Conservation (phyloP, 139 green algal species). For the Micromonas commoda region DNA sequence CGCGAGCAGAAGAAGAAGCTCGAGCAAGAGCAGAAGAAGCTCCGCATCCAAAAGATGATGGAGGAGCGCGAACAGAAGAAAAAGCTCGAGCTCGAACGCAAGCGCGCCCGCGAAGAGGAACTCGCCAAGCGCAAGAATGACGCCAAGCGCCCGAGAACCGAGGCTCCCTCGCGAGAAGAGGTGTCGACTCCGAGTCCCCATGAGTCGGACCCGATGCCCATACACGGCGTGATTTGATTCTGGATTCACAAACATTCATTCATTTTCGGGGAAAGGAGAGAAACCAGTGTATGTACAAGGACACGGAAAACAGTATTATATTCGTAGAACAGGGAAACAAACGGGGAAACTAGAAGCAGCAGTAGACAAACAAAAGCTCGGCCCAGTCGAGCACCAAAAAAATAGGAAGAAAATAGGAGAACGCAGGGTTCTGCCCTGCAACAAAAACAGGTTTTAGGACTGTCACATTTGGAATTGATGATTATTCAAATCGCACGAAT, state of each 20-base stretch:
- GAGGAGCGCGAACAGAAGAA: not conserved
- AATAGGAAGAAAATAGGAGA: not conserved
- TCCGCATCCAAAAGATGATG: not conserved
- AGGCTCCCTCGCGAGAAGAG: not conserved
- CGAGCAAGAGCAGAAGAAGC: not conserved
- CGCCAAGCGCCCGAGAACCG: too few relatives aligned
- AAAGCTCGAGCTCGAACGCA: not conserved
- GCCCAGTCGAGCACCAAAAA: not conserved
- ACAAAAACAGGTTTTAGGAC: too few relatives aligned
- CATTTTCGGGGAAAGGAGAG: not conserved
- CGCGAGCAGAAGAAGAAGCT: not conserved
- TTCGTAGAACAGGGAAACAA: too few relatives aligned
- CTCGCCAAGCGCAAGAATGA: too few relatives aligned
- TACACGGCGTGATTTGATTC: too few relatives aligned
- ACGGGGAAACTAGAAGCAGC: too few relatives aligned
- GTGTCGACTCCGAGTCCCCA: not conserved
- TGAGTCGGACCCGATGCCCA: too few relatives aligned
- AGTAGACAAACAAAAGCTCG: not conserved
- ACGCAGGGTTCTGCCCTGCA: too few relatives aligned
- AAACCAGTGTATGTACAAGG: not conserved
- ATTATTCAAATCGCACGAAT: too few relatives aligned
- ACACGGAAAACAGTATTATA: too few relatives aligned
- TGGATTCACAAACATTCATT: too few relatives aligned
- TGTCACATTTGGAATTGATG: too few relatives aligned
- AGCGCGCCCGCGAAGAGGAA: not conserved